Conservation (phyloP, 1,284 basidiomycete genomes). For the Ganoderma lingzhi region DNA sequence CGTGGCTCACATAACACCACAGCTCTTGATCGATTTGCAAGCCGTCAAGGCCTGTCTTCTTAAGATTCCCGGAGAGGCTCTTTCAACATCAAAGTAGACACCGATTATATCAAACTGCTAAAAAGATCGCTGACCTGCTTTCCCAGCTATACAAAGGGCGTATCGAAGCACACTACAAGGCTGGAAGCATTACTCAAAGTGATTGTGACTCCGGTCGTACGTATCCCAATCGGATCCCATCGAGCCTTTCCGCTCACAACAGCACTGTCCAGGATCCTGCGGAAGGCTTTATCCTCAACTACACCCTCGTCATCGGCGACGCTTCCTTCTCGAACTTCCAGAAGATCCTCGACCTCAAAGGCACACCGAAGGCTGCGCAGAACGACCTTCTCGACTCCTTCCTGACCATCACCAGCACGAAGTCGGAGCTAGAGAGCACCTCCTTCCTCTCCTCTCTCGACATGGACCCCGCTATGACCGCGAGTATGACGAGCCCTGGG, state of each 20-base stretch:
- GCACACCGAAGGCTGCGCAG: slow-evolving; percentile 86
- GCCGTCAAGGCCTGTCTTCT: slow-evolving; percentile 83
- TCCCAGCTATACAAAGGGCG: slow-evolving; percentile 79
- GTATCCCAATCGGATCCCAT: slow-evolving; percentile 36
- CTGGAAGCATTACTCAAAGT: slow-evolving; percentile 94
- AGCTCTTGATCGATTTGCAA: slow-evolving; percentile 95
- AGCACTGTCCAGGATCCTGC: slow-evolving; percentile 72
- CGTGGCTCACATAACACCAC: slow-evolving; percentile 3
- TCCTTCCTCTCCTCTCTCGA: slow-evolving; percentile 93
- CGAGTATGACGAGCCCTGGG: slow-evolving; percentile 63
- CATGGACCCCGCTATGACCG: slow-evolving; percentile 81
- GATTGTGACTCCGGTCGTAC: slow-evolving; percentile 88
- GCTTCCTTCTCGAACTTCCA: slow-evolving; percentile 96
- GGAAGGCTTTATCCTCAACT: slow-evolving; percentile 94
- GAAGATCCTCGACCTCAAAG: slow-evolving; percentile 98
- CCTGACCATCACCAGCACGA: slow-evolving; percentile 89
- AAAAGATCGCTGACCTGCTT: slow-evolving; percentile 7
- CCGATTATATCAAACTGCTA: not conserved
- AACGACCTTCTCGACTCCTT: slow-evolving; percentile 92
- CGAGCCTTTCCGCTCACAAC: not conserved
- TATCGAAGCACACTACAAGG: slow-evolving; percentile 82
- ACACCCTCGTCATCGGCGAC: slow-evolving; percentile 92
- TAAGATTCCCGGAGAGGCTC: slow-evolving; percentile 81
- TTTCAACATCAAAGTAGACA: slow-evolving; percentile 63
- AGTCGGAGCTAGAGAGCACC: slow-evolving; percentile 83